Evolutionary conservation across 768 basidiomycete genomes (phyloP), one percentile per base, ranked within the genome.

Genomic region (Termitomyces sp.): DNA sequence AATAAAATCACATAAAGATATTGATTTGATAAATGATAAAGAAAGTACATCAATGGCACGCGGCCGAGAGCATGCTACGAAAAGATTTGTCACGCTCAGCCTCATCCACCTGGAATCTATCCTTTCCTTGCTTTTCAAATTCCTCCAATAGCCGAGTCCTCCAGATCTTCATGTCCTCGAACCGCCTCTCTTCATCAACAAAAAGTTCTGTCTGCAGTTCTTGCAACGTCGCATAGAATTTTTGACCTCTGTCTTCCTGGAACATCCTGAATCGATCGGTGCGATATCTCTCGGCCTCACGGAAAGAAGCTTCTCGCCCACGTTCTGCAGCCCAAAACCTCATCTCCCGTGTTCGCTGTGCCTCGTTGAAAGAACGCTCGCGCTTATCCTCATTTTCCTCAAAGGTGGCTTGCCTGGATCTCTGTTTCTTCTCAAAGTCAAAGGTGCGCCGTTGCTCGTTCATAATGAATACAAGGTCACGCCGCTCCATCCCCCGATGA

Each of bases 391-490:
- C 55, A 1, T 43, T 35, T 9, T 54, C 33, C n/a, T 57, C 47
- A 35, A 57, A 60, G 32, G 8, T 16, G 11, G 18, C 47, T 24
- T 44, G 45, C 8, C 60, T 46, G 5, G 10, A 28, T 9, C 40
- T 36, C 24, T 60, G 60, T n/a, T 44, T 32, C 24, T 36, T 54
- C 30, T 43, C 52, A 22, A 60, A 57, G 3, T 51, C 47, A 4
- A 20, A 14, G 5, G 40, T 24, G 11, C 60, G 60, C 33, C 43
- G 46, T 22, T 28, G 28, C 43, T 57, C 60, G 45, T 52, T 60
- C 16, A 43, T 14, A 22, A n/a, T 57, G 60, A 57, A 60, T 16
- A 24, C 18, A 14, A 51, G 60, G 13, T 40, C 40, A 32, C 60
- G 51, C 18, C 22, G 24, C 33, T 45, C 55, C 9, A 28, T 44